Evolutionary conservation across 768 basidiomycete species (phyloP), one percentile per base, ranked within the genome.

Genomic region (Boletus edulis): DNA sequence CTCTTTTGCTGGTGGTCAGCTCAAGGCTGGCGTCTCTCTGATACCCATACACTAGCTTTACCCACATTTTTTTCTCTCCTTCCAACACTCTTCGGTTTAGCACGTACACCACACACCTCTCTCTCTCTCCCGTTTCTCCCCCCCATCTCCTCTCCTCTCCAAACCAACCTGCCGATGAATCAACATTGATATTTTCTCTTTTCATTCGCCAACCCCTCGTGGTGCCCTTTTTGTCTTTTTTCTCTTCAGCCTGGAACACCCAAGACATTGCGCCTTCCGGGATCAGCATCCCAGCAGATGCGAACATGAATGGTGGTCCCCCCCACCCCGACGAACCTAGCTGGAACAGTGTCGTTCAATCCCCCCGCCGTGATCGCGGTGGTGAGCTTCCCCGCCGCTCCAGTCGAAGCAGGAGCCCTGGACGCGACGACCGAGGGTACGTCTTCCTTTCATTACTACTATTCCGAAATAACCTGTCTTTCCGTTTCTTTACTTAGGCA

Each of bases 361-460:
- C 68, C 46, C 79, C 68, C 2, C 66, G 69, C 57, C 68, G 68
- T 52, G 65, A 69, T 14, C 67, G 68, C 31, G 75, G 74, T 47
- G 78, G 75, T 27, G 82, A 83, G 10, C 73, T 76, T 43, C 82
- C 84, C 14, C 75, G 86, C 54, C 79, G 89, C 56, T 83, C 84
- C 10, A 89, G 87, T 75, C 78, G 90, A 69, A 92, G 90, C 75
- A 80, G 87, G 62, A 92, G 90, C 69, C 91, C 90, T 4, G 82
- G 80, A n/a, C 63, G 65, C 44, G 71, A 73, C 32, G 82, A 82
- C 39, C 74, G 85, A 76, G 77, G 79, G 86, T 87, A 32, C 56
- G 85, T 73, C 43, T 34, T 3, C 5, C n/a, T 60, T 52, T 54
- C 49, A 32, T 31, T 20, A 32, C 37, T 10, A 4, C 31, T 15